Evolutionary conservation across 768 basidiomycete genomes (phyloP), one percentile per base, ranked within the genome.

Genomic region (Russula vinacea): DNA sequence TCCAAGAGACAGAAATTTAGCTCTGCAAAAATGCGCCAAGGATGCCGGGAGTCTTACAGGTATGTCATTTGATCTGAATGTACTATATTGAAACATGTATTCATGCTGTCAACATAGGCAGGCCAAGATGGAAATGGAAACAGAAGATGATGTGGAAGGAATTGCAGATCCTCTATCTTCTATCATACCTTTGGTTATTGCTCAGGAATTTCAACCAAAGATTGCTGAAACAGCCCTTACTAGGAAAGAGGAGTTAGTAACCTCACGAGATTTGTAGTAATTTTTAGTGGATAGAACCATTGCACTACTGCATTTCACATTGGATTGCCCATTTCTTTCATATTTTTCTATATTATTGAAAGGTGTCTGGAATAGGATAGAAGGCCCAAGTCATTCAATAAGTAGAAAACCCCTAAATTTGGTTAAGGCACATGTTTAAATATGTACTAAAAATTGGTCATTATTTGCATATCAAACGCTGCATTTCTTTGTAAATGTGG

Each of bases 21-120:
- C 71, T 80, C 76, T 24, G 58, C 75, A 1, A 76, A 74, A 39
- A 76, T 81, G 22, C 79, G 83, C 54, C 77, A 80, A 16, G 80
- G 80, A n/a, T 86, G 86, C 69, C 80, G 83, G 26, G 79, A 80
- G 45, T 87, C 88, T 2, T 92, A 79, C 70, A 74, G 78, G 88
- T 88, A 45, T 19, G 24, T 24, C 5, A 11, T 39, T 64, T 9
- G 4, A 22, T 32, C 52, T 7, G 17, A 52, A 29, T 17, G 26
- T 52, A 19, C 32, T 24, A 5, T 52, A 19, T 39, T 24, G 5
- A 42, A 17, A n/a, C 24, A 24, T 6, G 2, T 16, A 10, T 42
- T 56, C 11, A 55, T 19, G 9, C 32, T 4, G 24, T 45, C 16
- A 37, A 65, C 22, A 8, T 40, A 64, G 65, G 22, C 62, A 55